These are phyloP conservation scores for Lagenaria siceraria DNA, from an alignment of 306 rosid species.

Conservation along the genomic window DNA sequence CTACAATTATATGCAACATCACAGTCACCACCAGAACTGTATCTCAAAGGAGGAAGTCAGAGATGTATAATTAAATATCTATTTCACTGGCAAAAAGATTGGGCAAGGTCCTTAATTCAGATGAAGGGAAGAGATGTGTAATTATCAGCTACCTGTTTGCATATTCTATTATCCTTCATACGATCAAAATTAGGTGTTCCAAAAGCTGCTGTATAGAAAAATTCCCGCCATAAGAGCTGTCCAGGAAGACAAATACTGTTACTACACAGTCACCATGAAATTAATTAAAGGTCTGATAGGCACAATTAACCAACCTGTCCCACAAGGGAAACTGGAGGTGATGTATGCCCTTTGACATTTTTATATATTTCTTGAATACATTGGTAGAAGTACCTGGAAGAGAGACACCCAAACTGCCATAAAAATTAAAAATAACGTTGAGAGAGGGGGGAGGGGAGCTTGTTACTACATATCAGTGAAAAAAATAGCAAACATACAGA, in stretches of 20 bases:
- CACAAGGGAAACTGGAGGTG: constrained; percentile 76
- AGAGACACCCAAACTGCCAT: constrained; percentile 89
- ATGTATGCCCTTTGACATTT: constrained; percentile 49
- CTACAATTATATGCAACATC: not conserved
- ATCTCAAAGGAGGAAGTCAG: not conserved
- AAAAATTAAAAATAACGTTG: constrained; percentile 9
- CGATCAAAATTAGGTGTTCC: constrained; percentile 85
- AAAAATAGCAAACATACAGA: constrained; percentile 5
- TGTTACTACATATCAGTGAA: not conserved
- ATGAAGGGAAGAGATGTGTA: not conserved
- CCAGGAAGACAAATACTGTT: constrained; percentile 16
- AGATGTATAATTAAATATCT: not conserved
- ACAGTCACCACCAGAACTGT: not conserved
- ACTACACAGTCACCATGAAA: not conserved
- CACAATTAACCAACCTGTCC: constrained; percentile 59
- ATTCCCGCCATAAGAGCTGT: constrained; percentile 88
- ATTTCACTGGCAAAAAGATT: not conserved
- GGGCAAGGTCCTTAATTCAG: not conserved
- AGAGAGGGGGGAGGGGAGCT: not conserved
- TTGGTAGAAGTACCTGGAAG: constrained; percentile 80
- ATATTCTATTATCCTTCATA: constrained; percentile 70
- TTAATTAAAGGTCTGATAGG: not conserved
- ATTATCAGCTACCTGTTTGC: constrained; percentile 61
- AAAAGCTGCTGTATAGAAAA: constrained; percentile 81
- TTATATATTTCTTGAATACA: constrained; percentile 53